These are phyloP conservation scores for sorghum (Sorghum bicolor) DNA, from an alignment of 176 grass and related monocot species.

Conservation along the genomic window Sorghum_bicolor_NCBIv3 NC_012872.2:8503001-8503500, in stretches of 20 bases:
- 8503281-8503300: not conserved
- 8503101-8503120: no score
- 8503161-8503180: not conserved
- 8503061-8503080: not conserved
- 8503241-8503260: not conserved
- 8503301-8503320: not conserved
- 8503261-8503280: not conserved
- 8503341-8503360: not conserved
- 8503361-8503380: not conserved
- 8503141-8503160: not conserved
- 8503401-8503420: conserved; percentile 9
- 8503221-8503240: not conserved
- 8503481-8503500: conserved; percentile 41
- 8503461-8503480: not conserved
- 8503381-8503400: not conserved
- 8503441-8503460: not conserved
- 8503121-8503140: not conserved
- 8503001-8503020: not conserved
- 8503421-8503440: not conserved
- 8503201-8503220: conserved; percentile 9
- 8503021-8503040: not conserved
- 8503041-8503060: not conserved
- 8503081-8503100: not conserved
- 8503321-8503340: not conserved
- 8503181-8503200: conserved; percentile 13